Evolutionary conservation across 169 alveolate genomes (phyloP), one percentile per base, ranked within the genome.

Genomic region (Plasmodium vinckei): DNA sequence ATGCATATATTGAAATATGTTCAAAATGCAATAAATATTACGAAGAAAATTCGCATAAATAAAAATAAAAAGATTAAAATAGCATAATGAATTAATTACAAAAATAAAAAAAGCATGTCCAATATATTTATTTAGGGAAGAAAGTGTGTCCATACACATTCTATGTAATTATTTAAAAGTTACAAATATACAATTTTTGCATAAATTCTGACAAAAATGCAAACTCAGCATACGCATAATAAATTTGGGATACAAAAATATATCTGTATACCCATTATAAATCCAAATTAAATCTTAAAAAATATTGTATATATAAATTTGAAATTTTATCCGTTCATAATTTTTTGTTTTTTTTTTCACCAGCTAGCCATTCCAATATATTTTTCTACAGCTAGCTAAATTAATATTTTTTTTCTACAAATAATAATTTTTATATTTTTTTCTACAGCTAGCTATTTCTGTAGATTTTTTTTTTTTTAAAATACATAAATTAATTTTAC

Each of bases 121-220:
- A 12, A 12, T 12, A 13, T 1, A 10, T 2, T 25, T n/a, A 63
- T 9, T 12, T n/a, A 23, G 17, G 25, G 9, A 61, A 23, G 44
- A 23, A 61, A 25, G 25, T 61, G 27, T 61, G 23, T 61, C 23
- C 2, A 61, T 61, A 23, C 44, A 61, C 71, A 61, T n/a, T 17
- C 23, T 17, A 17, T 17, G 23, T 4, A 56, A 56, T 56, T 12
- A 56, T 56, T 12, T 9, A 56, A 56, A 13, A 23, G 19, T 15
- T 17, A 23, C 27, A 61, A 23, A 13, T 61, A 61, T 15, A 61
- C 42, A 23, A 9, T 51, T 23, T 54, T 25, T 21, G 17, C 44
- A 53, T 71, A 23, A 71, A 67, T 27, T 53, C 53, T 71, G 33
- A 54, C 67, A 71, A 71, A 71, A 27, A 15, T 53, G 33, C 27